Base-by-base conservation (phyloP, 2,329 filamentous ascomycete genomes). In the Penicillium expansum region DNA sequence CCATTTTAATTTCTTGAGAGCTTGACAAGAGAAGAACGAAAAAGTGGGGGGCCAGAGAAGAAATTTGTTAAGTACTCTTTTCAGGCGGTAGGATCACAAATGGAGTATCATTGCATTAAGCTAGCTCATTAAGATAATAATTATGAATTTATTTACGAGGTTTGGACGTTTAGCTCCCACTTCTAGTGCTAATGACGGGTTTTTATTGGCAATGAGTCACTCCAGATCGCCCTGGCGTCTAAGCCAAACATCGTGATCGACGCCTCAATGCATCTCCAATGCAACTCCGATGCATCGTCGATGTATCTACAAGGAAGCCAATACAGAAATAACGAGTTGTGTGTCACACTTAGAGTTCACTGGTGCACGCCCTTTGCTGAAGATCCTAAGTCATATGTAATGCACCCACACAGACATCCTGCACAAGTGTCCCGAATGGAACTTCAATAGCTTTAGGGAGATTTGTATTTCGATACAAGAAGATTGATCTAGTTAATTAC, bases 291-390 rank as follows among this genome's bases (percentile, higher is more conserved):
- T 45, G 1, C n/a, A 45, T 16, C 13, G 4, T 20, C 18, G 10
- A 32, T 32, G 43, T 13, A 30, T 38, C 4, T 32, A 18, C 22
- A n/a, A 51, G 7, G 5, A 24, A 11, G 16, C 0, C 5, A 48
- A 9, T 5, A 37, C n/a, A 8, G 10, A 22, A 52, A 32, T 2
- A 27, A 9, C 14, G 14, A 32, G 11, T 13, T 35, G 27, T 52
- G 48, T 45, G 54, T 52, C 54, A 52, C n/a, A 42, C 27, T 47
- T 52, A 33, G 33, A 56, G 54, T 56, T 56, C 16, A n/a, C n/a
- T n/a, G n/a, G n/a, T n/a, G n/a, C n/a, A 39, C 48, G 33, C 41
- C 54, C 33, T 56, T 47, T n/a, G 16, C 13, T 16, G 47, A 7
- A 30, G 27, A 39, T 33, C 20, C 5, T 2, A n/a, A 20, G 20